Evolutionary conservation across 768 basidiomycete species (phyloP), one percentile per base, ranked within the genome.

Genomic region (Hygrophoropsis aurantiaca): DNA sequence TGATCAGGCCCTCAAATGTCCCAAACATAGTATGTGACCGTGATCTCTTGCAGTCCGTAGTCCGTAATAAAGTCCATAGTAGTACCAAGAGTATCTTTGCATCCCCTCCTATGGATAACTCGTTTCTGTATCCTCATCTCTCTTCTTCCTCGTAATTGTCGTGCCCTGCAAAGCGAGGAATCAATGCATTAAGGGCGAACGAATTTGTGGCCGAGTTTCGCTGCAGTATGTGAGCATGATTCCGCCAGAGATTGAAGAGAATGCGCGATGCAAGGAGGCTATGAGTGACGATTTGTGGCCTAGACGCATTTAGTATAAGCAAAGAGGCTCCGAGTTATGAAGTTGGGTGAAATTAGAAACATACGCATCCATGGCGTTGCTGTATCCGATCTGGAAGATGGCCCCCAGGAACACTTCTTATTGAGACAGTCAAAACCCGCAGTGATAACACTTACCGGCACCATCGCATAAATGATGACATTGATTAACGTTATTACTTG

Each of bases 221-320:
- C 36, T n/a, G n/a, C 20, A 16, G 7, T 16, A 21, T 21, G n/a
- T 38, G 7, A 7, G 36, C 16, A 13, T 30, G 27, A 30, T 7
- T 13, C 20, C 16, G 36, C 7, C 35, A 40, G 19, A 47, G 46
- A n/a, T 42, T 51, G 46, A 51, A 51, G 11, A 47, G 19, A 4
- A 51, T 47, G 2, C 34, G 39, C 1, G 50, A 51, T 7, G 46
- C 50, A 3, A 51, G 46, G 42, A 51, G 33, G 21, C 50, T 51
- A 10, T 37, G 40, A 3, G 35, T 10, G 5, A 41, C 39, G n/a
- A 42, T 38, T 32, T 51, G 50, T 8, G 18, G 32, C 24, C 49
- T 46, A 16, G 16, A 7, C n/a, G 6, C n/a, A n/a, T 38, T 16
- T 7, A 7, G 6, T n/a, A n/a, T n/a, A n/a, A n/a, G n/a, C n/a